These are phyloP conservation scores for Dispira simplex DNA, from an alignment of 192 early-diverging fungal genomes.

Conservation along the genomic window DNA sequence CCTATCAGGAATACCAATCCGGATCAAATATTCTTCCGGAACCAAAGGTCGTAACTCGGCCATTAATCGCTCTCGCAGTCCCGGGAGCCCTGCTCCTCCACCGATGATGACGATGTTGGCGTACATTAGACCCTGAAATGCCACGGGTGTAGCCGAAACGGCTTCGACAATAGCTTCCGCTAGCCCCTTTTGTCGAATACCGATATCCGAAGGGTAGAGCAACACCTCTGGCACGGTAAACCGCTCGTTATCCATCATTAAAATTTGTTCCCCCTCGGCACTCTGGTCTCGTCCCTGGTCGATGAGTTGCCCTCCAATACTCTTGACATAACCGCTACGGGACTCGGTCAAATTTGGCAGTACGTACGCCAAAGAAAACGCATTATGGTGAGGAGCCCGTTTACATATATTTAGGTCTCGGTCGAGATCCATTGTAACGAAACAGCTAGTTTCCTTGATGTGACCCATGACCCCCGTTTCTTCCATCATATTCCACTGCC, in stretches of 20 bases:
- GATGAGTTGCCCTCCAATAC: background rate
- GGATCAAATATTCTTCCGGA: conserved; percentile 36
- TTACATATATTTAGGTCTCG: conserved; percentile 47
- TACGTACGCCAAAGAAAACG: conserved; percentile 21
- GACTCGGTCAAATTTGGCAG: conserved; percentile 24
- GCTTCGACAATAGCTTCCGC: conserved; percentile 44
- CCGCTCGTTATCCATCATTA: conserved; percentile 50
- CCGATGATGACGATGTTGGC: conserved; percentile 49
- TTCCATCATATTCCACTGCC: conserved; percentile 92
- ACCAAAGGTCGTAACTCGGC: conserved; percentile 38
- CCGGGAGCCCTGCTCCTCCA: conserved; percentile 47
- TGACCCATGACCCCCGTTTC: conserved; percentile 73
- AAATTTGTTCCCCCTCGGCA: background rate
- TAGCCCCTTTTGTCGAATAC: conserved; percentile 51
- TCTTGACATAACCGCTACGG: conserved; percentile 18
- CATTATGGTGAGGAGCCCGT: background rate
- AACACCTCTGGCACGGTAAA: conserved; percentile 63
- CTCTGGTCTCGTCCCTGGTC: background rate
- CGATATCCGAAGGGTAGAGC: conserved; percentile 60
- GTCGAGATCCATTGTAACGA: conserved; percentile 48
- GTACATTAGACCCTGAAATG: conserved; percentile 42
- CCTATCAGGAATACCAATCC: conserved; percentile 36
- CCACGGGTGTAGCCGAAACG: conserved; percentile 30
- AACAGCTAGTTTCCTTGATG: conserved; percentile 74
- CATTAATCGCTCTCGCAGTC: conserved; percentile 44